Evolutionary conservation across 73 alveolate genomes (phyloP), one percentile per base, ranked within the genome.

Genomic region (Paraurostyla sp.): DNA sequence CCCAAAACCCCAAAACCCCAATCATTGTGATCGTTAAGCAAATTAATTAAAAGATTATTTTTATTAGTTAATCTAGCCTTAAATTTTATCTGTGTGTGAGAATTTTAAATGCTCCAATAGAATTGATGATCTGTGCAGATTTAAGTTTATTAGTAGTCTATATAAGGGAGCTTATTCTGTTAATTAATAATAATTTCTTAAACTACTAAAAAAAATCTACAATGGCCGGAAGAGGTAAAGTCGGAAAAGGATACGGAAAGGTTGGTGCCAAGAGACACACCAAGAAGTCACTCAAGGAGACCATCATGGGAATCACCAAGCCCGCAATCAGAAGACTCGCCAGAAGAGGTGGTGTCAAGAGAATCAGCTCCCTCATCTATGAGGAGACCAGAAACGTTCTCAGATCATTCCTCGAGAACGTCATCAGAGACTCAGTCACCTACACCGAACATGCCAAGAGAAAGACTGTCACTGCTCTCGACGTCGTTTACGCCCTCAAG

Each of bases 401-500:
- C 76, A 85, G 90, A 76, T 54, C 78, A 41, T 91, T 94, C 93
- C 83, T 94, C 51, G 94, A 91, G 68, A 85, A 62, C 60, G 92
- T 91, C 4, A 85, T 94, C 84, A 87, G 94, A 82, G 96, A 94
- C 78, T 69, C 96, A 51, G 94, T 92, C 50, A 75, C 94, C 76
- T 92, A 92, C 89, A 92, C 98, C 40, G 98, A 91, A 71, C 93
- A 92, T 78, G 96, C 98, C 89, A 93, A 93, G 86, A 91, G 98
- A 76, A 93, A 93, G 87, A 93, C 98, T 45, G 98, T 93, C 76
- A 93, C 96, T 58, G 91, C 93, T n/a, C 89, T 83, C 91, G 98
- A 94, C 93, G 98, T 94, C 57, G 97, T 94, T 80, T 94, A 94
- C 88, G 97, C 98, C 40, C 94, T 94, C 52, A 94, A 94, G 94